Percentiles rank a stretch among this genome's conserved stretches.
phyloP scores from a whole-genome alignment of 2,329 filamentous ascomycete species.

The Colletotrichum tamarilloi region DNA sequence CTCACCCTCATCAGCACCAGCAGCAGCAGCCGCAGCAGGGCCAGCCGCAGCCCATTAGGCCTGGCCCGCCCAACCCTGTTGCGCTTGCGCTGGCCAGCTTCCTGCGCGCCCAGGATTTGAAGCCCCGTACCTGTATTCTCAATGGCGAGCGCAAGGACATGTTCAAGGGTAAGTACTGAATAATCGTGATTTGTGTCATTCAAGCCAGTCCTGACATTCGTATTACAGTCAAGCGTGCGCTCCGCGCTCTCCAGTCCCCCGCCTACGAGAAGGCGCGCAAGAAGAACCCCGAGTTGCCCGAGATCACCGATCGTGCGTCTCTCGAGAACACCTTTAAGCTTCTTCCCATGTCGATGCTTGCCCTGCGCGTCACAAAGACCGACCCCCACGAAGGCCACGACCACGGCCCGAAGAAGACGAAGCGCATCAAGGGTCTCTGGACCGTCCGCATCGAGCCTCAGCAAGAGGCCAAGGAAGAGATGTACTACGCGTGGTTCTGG shows the following conservation, averaged over 20 bases:
- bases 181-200: neutral
- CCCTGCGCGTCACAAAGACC: conserved; percentile 86
- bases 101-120: conserved; percentile 84
- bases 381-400: conserved; percentile 82
- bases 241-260: conserved; percentile 88
- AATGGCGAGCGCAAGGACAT: conserved; percentile 98
- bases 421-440: conserved; percentile 96
- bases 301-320: conserved; percentile 86
- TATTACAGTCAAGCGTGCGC: conserved; percentile 87
- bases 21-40: conserved; percentile 48
- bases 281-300: conserved; percentile 90
- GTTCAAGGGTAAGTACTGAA: conserved; percentile 80
- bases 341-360: conserved; percentile 92
- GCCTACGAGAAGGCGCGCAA: conserved; percentile 90
- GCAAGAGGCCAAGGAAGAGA: conserved; percentile 86
- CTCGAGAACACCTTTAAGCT: conserved; percentile 96
- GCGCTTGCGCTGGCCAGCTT: conserved; percentile 92
- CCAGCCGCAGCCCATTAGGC: conserved; percentile 75
- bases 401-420: conserved; percentile 77
- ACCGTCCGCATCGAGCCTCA: conserved; percentile 96
- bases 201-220: neutral
- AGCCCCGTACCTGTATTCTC: conserved; percentile 89
- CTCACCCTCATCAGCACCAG: conserved; percentile 44
- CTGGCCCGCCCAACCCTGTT: conserved; percentile 87
- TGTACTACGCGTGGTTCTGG: conserved; percentile 98